Percentiles rank a stretch among this genome's conserved stretches.
These are phyloP conservation scores for Cryptosporidium meleagridis DNA, from an alignment of 169 alveolate species.

Conservation along the genomic window DNA sequence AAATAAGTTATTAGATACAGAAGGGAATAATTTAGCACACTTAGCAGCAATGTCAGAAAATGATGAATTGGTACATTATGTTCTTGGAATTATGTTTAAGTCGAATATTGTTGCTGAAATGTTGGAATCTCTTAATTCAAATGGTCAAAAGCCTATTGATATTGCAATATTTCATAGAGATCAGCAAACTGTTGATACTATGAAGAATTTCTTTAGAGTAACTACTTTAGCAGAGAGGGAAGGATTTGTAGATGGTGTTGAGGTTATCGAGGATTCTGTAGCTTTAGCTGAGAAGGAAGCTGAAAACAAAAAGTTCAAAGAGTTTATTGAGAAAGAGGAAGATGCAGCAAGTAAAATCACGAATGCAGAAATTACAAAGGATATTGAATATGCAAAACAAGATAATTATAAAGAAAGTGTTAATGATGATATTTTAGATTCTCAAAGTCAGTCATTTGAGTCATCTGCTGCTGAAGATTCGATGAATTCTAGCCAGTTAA, in stretches of 20 bases:
- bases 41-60: conserved; percentile 73
- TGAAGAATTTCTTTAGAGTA: conserved; percentile 71
- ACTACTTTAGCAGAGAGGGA: conserved; percentile 70
- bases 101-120: conserved; percentile 71
- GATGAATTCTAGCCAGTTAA: background rate
- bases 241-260: conserved; percentile 69
- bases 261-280: conserved; percentile 40
- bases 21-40: conserved; percentile 61
- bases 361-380: background rate
- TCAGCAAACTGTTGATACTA: conserved; percentile 69
- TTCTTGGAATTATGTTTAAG: conserved; percentile 70
- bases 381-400: conserved; percentile 8
- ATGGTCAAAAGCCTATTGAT: conserved; percentile 72
- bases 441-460: conserved; percentile 5
- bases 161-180: conserved; percentile 62
- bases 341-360: conserved; percentile 7
- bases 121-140: conserved; percentile 48
- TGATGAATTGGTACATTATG: conserved; percentile 66
- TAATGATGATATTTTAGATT: background rate
- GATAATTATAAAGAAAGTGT: background rate
- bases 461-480: conserved; percentile 5
- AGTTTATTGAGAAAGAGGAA: conserved; percentile 46
- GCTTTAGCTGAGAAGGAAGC: conserved; percentile 63
- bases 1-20: conserved; percentile 28
- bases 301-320: conserved; percentile 17